These are phyloP conservation scores for Acanthochlamys bracteata DNA, from an alignment of 106 monocot genomes.

Conservation along the genomic window DNA sequence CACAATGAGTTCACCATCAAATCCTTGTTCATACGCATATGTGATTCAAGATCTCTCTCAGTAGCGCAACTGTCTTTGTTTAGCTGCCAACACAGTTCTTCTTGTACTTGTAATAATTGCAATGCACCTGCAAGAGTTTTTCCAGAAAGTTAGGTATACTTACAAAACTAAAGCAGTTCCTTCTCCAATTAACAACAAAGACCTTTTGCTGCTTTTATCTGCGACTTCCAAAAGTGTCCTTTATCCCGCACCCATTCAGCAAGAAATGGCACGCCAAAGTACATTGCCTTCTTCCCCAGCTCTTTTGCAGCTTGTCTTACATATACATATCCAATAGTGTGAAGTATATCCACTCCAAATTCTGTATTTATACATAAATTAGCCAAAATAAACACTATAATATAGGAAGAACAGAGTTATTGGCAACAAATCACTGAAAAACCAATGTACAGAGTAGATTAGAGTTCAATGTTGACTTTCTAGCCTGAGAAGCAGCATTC, in stretches of 20 bases:
- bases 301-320: constrained; percentile 80
- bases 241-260: constrained; percentile 81
- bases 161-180: neutral
- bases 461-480: no score
- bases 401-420: no score
- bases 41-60: constrained; percentile 46
- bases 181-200: no score
- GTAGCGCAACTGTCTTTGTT: constrained; percentile 27
- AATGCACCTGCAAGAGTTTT: constrained; percentile 49
- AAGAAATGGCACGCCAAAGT: constrained; percentile 74
- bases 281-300: constrained; percentile 66
- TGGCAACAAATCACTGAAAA: no score
- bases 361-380: constrained; percentile 24
- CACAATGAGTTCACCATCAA: constrained; percentile 72
- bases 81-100: constrained; percentile 52
- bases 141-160: constrained; percentile 10
- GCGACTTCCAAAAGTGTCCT: constrained; percentile 74
- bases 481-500: no score
- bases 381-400: constrained; percentile 3
- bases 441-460: no score
- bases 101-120: constrained; percentile 74
- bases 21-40: constrained; percentile 51
- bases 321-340: constrained; percentile 79
- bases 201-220: constrained; percentile 89
- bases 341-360: constrained; percentile 61